Percentiles rank a stretch among this genome's conserved stretches.
Evolutionary conservation across 2,329 filamentous ascomycete species (phyloP).

Genomic region (Trichoderma semiorbis): DNA sequence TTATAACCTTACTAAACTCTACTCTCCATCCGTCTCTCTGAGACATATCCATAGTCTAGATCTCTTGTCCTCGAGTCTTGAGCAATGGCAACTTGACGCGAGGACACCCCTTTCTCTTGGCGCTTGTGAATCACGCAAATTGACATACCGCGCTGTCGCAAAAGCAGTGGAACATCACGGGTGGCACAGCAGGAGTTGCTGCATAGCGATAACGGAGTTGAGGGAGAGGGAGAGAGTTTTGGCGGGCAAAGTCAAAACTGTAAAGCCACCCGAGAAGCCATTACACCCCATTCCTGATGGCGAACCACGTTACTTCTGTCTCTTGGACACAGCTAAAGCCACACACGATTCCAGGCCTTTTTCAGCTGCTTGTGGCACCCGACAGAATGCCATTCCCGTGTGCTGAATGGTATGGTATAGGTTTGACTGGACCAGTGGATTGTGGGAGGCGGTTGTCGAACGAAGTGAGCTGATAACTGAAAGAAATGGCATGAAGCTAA

Average conservation of each 20-base stretch:
- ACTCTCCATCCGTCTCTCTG: not conserved
- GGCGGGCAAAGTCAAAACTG: not conserved
- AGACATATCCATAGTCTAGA: constrained; percentile 3
- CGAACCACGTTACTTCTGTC: not conserved
- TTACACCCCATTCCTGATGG: not conserved
- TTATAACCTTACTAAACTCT: not conserved
- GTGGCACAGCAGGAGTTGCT: not conserved
- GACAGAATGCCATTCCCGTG: not conserved
- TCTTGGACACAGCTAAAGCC: not conserved
- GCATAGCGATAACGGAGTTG: constrained; percentile 10
- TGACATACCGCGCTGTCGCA: not conserved
- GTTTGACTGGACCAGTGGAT: not conserved
- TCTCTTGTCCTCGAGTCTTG: not conserved
- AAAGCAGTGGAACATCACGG: not conserved
- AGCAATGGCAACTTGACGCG: constrained; percentile 4
- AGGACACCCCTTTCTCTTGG: constrained; percentile 3
- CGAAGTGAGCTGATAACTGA: not conserved
- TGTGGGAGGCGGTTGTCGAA: not conserved
- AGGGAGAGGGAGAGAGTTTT: not conserved
- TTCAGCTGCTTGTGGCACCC: not conserved
- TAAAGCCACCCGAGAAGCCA: constrained; percentile 4
- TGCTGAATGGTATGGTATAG: not conserved
- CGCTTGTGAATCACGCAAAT: not conserved
- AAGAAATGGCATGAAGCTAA: not conserved
- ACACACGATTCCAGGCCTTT: not conserved